phyloP scores from a whole-genome alignment of 331 rosid species.

The Dryas integrifolia region DNA sequence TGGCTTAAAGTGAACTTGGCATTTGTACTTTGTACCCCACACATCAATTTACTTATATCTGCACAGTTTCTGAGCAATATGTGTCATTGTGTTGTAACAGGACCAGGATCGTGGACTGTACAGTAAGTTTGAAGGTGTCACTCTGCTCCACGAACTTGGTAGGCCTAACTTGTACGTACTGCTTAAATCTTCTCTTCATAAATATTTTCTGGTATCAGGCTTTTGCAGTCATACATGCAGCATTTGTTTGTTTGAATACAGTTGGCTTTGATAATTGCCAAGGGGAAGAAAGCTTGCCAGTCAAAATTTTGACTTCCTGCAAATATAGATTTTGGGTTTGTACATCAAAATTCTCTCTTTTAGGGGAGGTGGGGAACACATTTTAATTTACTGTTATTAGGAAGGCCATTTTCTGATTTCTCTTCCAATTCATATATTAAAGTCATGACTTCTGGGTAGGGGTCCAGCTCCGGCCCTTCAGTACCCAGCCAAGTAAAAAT shows the following conservation, averaged over 20 bases:
- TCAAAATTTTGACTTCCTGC: slow-evolving; percentile 11
- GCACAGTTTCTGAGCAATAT: not conserved
- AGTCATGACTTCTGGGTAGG: slow-evolving; percentile 18
- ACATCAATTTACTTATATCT: not conserved
- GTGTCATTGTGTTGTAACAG: not conserved
- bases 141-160: slow-evolving; percentile 6
- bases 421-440: not conserved
- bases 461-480: slow-evolving; percentile 10
- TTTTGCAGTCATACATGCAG: slow-evolving; percentile 21
- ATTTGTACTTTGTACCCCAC: slow-evolving; percentile 9
- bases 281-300: not conserved
- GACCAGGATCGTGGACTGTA: slow-evolving; percentile 11
- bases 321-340: not conserved
- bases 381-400: not conserved
- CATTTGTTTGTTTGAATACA: not conserved
- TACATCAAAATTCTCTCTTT: not conserved
- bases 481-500: slow-evolving; percentile 2
- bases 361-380: not conserved
- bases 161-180: slow-evolving; percentile 8
- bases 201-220: slow-evolving; percentile 1
- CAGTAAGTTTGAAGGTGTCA: slow-evolving; percentile 3
- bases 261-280: slow-evolving; percentile 7
- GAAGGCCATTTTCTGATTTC: not conserved
- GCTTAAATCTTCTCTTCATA: slow-evolving; percentile 14
- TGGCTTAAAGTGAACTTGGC: slow-evolving; percentile 15